Evolutionary conservation across 2,329 filamentous ascomycete genomes (phyloP).

Genomic region (Trichophyton simii): DNA sequence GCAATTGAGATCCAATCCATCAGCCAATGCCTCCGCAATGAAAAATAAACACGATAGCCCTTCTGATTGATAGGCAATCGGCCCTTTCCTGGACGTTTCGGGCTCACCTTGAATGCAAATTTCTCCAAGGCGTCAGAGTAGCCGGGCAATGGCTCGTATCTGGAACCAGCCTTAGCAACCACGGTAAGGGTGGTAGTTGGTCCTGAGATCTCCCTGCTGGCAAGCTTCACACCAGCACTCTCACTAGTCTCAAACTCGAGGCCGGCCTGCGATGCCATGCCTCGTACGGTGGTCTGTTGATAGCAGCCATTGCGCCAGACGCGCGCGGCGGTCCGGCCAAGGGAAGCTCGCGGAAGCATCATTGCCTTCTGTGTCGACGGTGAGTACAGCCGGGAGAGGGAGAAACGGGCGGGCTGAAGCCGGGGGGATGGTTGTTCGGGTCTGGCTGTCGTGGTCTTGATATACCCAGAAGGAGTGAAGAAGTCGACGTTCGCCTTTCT

Average conservation of each 20-base stretch:
- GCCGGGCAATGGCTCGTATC: conserved; percentile 82
- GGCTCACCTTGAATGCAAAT: conserved; percentile 87
- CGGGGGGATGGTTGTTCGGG: conserved; percentile 14
- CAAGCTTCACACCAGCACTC: conserved; percentile 79
- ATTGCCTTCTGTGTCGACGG: conserved; percentile 36
- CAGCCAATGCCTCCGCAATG: conserved; percentile 6
- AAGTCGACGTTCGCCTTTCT: conserved; percentile 12
- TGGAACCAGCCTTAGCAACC: conserved; percentile 85
- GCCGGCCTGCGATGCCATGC: conserved; percentile 54
- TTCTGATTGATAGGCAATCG: not conserved
- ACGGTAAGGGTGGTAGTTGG: conserved; percentile 84
- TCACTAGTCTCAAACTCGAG: conserved; percentile 82
- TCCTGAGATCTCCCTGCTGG: conserved; percentile 76
- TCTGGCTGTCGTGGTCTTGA: not conserved
- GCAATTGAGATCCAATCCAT: conserved; percentile 22
- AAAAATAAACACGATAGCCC: not conserved
- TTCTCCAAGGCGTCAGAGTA: conserved; percentile 81
- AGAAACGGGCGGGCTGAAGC: conserved; percentile 21
- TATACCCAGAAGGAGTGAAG: conserved; percentile 21
- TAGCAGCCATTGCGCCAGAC: conserved; percentile 48
- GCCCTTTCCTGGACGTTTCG: conserved; percentile 11
- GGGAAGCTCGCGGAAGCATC: conserved; percentile 57
- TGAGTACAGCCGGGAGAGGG: conserved; percentile 34
- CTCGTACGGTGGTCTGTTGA: conserved; percentile 46
- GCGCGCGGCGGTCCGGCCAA: conserved; percentile 52